phyloP scores from a whole-genome alignment of 805 yeast genomes.

The Wickerhamomyces queroliae region DNA sequence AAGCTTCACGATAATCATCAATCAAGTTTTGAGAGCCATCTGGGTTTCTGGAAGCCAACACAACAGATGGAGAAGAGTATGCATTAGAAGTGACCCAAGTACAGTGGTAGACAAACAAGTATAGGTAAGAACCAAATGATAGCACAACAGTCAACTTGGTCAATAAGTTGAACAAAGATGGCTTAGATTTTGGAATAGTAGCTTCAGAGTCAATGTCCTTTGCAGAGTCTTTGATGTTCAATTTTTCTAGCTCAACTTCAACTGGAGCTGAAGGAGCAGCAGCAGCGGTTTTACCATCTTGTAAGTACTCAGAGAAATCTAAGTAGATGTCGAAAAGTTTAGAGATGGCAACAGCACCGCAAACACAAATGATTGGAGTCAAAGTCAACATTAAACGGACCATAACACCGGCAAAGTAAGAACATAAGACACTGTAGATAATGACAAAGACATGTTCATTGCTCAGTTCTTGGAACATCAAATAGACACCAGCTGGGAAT shows the following conservation, averaged over 20 bases:
- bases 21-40: slow-evolving; percentile 84
- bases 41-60: slow-evolving; percentile 72
- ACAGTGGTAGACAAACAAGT: slow-evolving; percentile 85
- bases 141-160: slow-evolving; percentile 60
- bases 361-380: slow-evolving; percentile 93
- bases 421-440: slow-evolving; percentile 87
- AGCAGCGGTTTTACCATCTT: slow-evolving; percentile 2
- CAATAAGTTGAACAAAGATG: slow-evolving; percentile 23
- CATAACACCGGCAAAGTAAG: slow-evolving; percentile 99
- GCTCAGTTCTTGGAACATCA: slow-evolving; percentile 81
- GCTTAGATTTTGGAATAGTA: slow-evolving; percentile 15
- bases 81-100: slow-evolving; percentile 97
- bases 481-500: slow-evolving; percentile 95
- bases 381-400: slow-evolving; percentile 94
- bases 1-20: slow-evolving; percentile 98
- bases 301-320: slow-evolving; percentile 42
- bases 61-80: slow-evolving; percentile 97
- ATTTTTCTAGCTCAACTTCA: slow-evolving; percentile 7
- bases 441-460: slow-evolving; percentile 93
- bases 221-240: slow-evolving; percentile 3
- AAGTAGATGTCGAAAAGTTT: slow-evolving; percentile 78
- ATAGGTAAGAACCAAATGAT: slow-evolving; percentile 69
- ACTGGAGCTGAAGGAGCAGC: neutral
- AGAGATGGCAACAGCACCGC: slow-evolving; percentile 85
- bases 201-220: slow-evolving; percentile 9